phyloP scores from a whole-genome alignment of 495 filamentous ascomycete genomes.

The Poronia punctata region DNA sequence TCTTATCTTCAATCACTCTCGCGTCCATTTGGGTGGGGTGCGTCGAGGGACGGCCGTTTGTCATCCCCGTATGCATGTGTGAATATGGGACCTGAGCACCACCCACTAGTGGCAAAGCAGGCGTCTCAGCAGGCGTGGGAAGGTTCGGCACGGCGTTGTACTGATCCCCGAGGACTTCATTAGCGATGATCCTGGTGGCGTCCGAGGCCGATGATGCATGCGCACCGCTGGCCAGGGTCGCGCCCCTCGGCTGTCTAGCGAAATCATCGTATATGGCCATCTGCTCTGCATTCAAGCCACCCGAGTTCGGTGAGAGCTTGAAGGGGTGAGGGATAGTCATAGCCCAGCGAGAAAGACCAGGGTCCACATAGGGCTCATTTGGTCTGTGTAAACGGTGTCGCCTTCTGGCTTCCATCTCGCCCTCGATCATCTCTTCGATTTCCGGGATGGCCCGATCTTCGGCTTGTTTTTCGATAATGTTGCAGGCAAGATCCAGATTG shows the following conservation, averaged over 20 bases:
- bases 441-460: constrained; percentile 88
- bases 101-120: constrained; percentile 62
- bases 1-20: constrained; percentile 52
- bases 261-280: constrained; percentile 96
- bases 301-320: constrained; percentile 55
- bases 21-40: constrained; percentile 62
- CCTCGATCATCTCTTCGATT: constrained; percentile 84
- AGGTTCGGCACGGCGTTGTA: constrained; percentile 70
- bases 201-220: constrained; percentile 45
- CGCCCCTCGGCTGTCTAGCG: constrained; percentile 65
- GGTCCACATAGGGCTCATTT: constrained; percentile 76
- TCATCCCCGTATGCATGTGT: constrained; percentile 42
- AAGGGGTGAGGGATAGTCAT: constrained; percentile 85
- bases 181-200: constrained; percentile 44
- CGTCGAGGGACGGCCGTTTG: constrained; percentile 43
- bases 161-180: constrained; percentile 77
- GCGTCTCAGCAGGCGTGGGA: constrained; percentile 73
- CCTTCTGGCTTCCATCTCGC: constrained; percentile 63
- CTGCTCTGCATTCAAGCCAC: constrained; percentile 82
- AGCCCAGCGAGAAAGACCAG: constrained; percentile 73
- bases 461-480: constrained; percentile 86
- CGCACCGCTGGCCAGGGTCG: constrained; percentile 25
- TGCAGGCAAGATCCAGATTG: constrained; percentile 88
- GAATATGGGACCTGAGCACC: constrained; percentile 53
- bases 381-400: constrained; percentile 63